These are phyloP conservation scores for Jackrogersella multiformis DNA, from an alignment of 495 filamentous ascomycete genomes.

Conservation along the genomic window DNA sequence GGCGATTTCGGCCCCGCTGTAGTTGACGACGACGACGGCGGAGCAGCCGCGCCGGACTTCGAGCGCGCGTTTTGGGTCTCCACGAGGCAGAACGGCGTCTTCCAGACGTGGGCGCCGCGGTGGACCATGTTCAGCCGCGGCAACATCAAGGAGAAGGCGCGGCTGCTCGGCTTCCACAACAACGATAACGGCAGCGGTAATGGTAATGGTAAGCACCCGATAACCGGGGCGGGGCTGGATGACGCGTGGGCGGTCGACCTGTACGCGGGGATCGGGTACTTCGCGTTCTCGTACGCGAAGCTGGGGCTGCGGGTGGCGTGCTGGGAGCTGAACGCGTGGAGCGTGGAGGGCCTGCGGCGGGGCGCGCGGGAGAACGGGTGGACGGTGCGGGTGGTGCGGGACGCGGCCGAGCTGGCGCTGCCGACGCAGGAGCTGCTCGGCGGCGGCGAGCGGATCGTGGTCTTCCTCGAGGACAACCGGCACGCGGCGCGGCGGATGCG, in stretches of 20 bases:
- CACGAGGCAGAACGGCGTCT: constrained; percentile 77
- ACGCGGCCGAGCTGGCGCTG: constrained; percentile 39
- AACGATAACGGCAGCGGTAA: too few relatives aligned
- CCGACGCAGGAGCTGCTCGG: constrained; percentile 37
- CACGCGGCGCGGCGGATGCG: constrained; percentile 61
- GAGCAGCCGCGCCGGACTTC: constrained; percentile 61
- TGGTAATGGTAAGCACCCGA: background rate
- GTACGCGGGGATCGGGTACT: constrained; percentile 94
- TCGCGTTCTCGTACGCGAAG: constrained; percentile 79
- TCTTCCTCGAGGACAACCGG: constrained; percentile 78
- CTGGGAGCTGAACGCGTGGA: constrained; percentile 92
- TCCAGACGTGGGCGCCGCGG: constrained; percentile 85
- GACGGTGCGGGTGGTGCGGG: constrained; percentile 60
- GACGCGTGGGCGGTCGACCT: constrained; percentile 73
- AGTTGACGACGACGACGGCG: too few relatives aligned
- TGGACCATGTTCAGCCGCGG: constrained; percentile 94
- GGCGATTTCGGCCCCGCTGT: constrained; percentile 70
- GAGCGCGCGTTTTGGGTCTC: constrained; percentile 76
- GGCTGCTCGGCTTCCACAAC: constrained; percentile 67
- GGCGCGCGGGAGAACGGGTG: constrained; percentile 76
- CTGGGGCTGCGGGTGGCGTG: constrained; percentile 80
- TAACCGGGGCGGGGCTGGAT: background rate
- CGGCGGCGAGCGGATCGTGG: constrained; percentile 59
- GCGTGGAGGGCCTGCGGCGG: constrained; percentile 78
- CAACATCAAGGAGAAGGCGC: constrained; percentile 87